phyloP scores from a whole-genome alignment of 768 basidiomycete genomes.

The Phylloporus rhodoxanthus region DNA sequence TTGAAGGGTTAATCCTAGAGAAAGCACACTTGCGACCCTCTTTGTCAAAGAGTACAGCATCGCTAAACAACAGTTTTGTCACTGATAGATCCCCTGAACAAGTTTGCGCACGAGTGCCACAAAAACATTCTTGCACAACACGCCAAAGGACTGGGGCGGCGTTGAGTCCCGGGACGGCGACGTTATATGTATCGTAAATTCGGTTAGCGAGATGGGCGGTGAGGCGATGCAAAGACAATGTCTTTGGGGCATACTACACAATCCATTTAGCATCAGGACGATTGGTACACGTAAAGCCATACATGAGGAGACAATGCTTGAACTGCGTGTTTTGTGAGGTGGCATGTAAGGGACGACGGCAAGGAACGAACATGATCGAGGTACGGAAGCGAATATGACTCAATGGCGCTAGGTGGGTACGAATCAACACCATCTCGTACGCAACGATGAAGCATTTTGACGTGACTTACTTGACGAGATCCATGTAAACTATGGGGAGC shows the following conservation, averaged over 20 bases:
- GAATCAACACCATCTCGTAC: slow-evolving; percentile 3
- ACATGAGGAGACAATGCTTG: slow-evolving; percentile 70
- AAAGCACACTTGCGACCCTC: slow-evolving; percentile 48
- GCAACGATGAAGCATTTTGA: not conserved
- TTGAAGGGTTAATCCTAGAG: slow-evolving; percentile 57
- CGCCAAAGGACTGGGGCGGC: slow-evolving; percentile 76
- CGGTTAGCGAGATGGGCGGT: slow-evolving; percentile 57
- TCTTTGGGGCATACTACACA: slow-evolving; percentile 58
- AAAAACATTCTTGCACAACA: slow-evolving; percentile 50
- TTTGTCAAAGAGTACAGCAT: slow-evolving; percentile 61
- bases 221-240: slow-evolving; percentile 51
- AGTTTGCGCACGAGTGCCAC: slow-evolving; percentile 64
- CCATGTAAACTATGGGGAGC: slow-evolving; percentile 67
- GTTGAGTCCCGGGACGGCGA: slow-evolving; percentile 71
- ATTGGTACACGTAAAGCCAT: slow-evolving; percentile 10
- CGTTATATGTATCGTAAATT: slow-evolving; percentile 47
- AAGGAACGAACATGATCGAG: slow-evolving; percentile 63
- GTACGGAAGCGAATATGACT: slow-evolving; percentile 73
- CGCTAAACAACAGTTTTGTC: slow-evolving; percentile 32
- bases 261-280: slow-evolving; percentile 10
- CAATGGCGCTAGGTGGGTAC: slow-evolving; percentile 51
- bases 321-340: slow-evolving; percentile 67
- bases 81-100: not conserved
- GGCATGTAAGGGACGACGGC: slow-evolving; percentile 53
- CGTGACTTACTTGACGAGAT: slow-evolving; percentile 59